Percentiles rank a stretch among this genome's conserved stretches.
phyloP scores from a whole-genome alignment of 2,329 filamentous ascomycete species.

The Apiospora hydei region DNA sequence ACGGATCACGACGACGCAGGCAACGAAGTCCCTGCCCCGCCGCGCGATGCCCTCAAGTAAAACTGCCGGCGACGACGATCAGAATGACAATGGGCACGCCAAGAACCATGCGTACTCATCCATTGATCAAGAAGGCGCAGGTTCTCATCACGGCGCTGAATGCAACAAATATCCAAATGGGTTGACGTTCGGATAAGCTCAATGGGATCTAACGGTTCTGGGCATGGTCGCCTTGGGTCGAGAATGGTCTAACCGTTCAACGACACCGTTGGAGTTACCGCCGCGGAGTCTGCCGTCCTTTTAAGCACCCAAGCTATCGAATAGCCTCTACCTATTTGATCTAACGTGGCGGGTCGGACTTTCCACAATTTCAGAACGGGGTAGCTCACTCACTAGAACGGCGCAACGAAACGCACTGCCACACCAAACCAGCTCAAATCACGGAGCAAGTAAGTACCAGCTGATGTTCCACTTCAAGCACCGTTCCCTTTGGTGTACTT shows the following conservation, averaged over 20 bases:
- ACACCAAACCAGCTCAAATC: background rate
- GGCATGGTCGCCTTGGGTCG: background rate
- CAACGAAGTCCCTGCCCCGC: background rate
- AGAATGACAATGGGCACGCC: background rate
- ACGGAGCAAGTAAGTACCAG: background rate
- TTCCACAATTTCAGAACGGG: too few species aligned
- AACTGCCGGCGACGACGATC: background rate
- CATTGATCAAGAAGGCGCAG: background rate
- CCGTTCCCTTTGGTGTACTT: slow-evolving; percentile 48
- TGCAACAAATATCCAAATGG: background rate
- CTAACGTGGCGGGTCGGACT: background rate
- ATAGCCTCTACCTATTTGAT: background rate
- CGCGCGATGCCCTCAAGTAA: background rate
- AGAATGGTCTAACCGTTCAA: background rate
- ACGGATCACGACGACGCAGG: background rate
- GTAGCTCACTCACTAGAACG: background rate
- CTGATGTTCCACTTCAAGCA: background rate
- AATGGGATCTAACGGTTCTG: background rate
- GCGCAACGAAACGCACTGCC: background rate
- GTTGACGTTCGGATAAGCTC: background rate
- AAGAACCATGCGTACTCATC: background rate
- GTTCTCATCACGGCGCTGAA: background rate
- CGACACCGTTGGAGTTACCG: background rate
- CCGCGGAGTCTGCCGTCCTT: background rate
- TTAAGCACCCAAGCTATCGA: background rate